phyloP scores from a whole-genome alignment of 2,329 filamentous ascomycete species.

The Oidium heveae region DNA sequence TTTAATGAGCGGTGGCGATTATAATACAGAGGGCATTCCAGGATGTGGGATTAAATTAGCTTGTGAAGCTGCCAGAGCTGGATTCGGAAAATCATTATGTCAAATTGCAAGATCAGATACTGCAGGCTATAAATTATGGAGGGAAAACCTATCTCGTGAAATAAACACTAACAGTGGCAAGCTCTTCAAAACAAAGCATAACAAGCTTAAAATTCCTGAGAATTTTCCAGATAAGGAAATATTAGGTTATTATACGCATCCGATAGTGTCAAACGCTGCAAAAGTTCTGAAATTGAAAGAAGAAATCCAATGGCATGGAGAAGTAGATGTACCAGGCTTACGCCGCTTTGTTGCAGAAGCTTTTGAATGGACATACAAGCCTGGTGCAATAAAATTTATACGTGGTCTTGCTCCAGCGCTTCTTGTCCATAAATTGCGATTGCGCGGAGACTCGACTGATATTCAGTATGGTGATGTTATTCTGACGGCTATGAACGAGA shows the following conservation, averaged over 20 bases:
- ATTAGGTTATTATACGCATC: conserved; percentile 68
- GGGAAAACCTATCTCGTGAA: conserved; percentile 44
- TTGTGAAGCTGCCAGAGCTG: conserved; percentile 69
- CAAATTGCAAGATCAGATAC: conserved; percentile 32
- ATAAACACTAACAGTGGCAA: conserved; percentile 62
- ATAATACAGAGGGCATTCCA: conserved; percentile 65
- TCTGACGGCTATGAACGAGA: conserved; percentile 20
- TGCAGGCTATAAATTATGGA: conserved; percentile 41
- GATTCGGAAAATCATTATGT: conserved; percentile 59
- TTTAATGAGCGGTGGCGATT: conserved; percentile 87
- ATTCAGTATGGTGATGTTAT: conserved; percentile 14
- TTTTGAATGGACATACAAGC: conserved; percentile 64
- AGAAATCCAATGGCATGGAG: conserved; percentile 32
- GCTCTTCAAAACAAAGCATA: conserved; percentile 55
- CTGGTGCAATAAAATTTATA: conserved; percentile 66
- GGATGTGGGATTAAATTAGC: conserved; percentile 74
- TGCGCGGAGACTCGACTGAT: conserved; percentile 17
- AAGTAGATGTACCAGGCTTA: conserved; percentile 39
- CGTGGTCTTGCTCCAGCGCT: conserved; percentile 55
- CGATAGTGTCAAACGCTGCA: conserved; percentile 43
- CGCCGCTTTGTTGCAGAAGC: conserved; percentile 52
- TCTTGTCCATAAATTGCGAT: conserved; percentile 32
- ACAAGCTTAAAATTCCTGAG: conserved; percentile 47
- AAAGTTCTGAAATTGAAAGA: conserved; percentile 28
- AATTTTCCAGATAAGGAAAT: conserved; percentile 60